Conservation (phyloP, 2,329 filamentous ascomycete genomes). For the Hypoxylon sp. region DNA sequence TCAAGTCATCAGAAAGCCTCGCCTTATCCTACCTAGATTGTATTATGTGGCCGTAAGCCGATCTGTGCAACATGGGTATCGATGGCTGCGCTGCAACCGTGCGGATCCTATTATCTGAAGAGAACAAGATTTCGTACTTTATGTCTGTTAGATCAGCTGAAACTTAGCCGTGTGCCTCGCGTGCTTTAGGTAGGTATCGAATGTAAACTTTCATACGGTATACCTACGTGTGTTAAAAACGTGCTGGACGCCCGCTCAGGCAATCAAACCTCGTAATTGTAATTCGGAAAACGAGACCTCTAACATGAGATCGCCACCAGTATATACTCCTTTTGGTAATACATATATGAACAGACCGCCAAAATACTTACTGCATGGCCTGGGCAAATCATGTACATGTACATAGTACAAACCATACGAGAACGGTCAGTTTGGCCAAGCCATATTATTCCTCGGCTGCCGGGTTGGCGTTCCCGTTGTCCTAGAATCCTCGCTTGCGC, state of each 20-base stretch:
- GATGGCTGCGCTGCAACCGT: slow-evolving; percentile 5
- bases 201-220: slow-evolving; percentile 3
- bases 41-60: slow-evolving; percentile 9
- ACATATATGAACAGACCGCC: slow-evolving; percentile 18
- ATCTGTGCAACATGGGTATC: too few relatives aligned
- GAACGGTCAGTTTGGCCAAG: slow-evolving; percentile 19
- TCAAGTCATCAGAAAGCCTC: neutral
- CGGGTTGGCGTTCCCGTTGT: slow-evolving; percentile 31
- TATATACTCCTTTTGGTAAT: slow-evolving; percentile 16
- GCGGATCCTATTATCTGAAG: slow-evolving; percentile 8
- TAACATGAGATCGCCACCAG: slow-evolving; percentile 23
- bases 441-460: slow-evolving; percentile 20
- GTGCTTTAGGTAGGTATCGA: too few relatives aligned
- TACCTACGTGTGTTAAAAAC: slow-evolving; percentile 14
- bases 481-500: slow-evolving; percentile 14
- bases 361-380: slow-evolving; percentile 8
- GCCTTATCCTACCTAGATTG: slow-evolving; percentile 16
- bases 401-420: neutral
- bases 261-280: slow-evolving; percentile 8
- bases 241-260: slow-evolving; percentile 8
- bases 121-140: slow-evolving; percentile 5
- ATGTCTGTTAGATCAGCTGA: slow-evolving; percentile 3
- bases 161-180: slow-evolving; percentile 18
- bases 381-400: slow-evolving; percentile 25
- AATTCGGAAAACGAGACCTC: too few relatives aligned